A percentile compares a stretch with the other conserved stretches of the same genome.
These are phyloP conservation scores for Lentinula guzmanii DNA, from an alignment of 768 basidiomycete genomes.

Conservation along the genomic window DNA sequence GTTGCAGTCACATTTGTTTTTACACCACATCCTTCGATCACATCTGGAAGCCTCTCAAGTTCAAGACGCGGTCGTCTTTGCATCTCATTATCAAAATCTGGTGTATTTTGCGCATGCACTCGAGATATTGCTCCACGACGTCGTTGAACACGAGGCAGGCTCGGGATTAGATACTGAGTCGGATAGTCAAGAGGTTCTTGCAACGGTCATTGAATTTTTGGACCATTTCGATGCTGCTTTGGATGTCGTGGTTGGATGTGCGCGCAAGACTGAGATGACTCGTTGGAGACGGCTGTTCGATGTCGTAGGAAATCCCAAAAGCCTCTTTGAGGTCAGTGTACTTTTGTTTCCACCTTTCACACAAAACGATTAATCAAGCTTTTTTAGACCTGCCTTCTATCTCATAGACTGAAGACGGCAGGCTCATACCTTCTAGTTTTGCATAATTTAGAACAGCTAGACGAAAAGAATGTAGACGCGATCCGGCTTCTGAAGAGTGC, in stretches of 20 bases:
- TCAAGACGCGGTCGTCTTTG: conserved; percentile 79
- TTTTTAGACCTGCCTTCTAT: conserved; percentile 63
- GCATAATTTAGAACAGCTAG: conserved; percentile 88
- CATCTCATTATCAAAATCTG: conserved; percentile 78
- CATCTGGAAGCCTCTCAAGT: conserved; percentile 64
- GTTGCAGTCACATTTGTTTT: conserved; percentile 84
- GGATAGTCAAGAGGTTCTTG: conserved; percentile 39
- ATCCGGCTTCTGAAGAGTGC: conserved; percentile 75
- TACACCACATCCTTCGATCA: conserved; percentile 84
- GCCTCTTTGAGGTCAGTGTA: conserved; percentile 75
- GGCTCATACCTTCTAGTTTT: conserved; percentile 90
- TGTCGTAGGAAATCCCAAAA: conserved; percentile 85
- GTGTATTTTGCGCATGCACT: conserved; percentile 92
- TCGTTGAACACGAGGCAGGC: conserved; percentile 77
- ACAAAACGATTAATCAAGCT: not conserved
- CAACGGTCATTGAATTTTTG: conserved; percentile 78
- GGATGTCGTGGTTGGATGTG: conserved; percentile 94
- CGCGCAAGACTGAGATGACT: conserved; percentile 92
- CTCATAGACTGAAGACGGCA: conserved; percentile 77
- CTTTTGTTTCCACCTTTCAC: not conserved
- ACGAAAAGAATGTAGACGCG: conserved; percentile 74
- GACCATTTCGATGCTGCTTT: conserved; percentile 90
- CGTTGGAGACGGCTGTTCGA: conserved; percentile 87
- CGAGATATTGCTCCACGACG: conserved; percentile 90
- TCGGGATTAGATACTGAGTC: conserved; percentile 23